A percentile compares a stretch with the other conserved stretches of the same genome.
phyloP scores from a whole-genome alignment of 164 flowering plant genomes.

The Sedum album region DNA sequence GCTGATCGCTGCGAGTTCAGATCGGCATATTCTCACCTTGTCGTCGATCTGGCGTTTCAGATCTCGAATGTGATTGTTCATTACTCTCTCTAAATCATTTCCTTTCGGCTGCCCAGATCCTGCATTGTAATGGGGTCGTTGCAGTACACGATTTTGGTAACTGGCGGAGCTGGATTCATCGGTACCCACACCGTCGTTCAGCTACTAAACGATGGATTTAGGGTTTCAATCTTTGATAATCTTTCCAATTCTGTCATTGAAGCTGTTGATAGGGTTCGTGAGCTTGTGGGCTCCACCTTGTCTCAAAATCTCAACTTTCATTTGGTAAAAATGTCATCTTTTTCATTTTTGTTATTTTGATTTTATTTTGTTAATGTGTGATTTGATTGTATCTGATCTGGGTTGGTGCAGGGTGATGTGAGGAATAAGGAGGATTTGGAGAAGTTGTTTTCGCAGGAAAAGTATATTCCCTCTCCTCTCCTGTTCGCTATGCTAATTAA shows the following conservation, averaged over 20 bases:
- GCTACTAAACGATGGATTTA: conserved; percentile 60
- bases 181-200: conserved; percentile 79
- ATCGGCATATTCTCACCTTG: too few species aligned
- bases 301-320: conserved; percentile 50
- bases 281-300: conserved; percentile 51
- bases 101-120: background rate
- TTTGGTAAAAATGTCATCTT: conserved; percentile 21
- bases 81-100: background rate
- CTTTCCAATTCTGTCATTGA: conserved; percentile 63
- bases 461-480: conserved; percentile 19
- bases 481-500: background rate
- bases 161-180: conserved; percentile 95
- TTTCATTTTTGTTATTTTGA: too few species aligned
- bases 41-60: too few species aligned
- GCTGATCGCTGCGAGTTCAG: too few species aligned
- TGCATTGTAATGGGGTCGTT: conserved; percentile 22
- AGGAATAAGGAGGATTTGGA: conserved; percentile 79
- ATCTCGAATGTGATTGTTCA: too few species aligned
- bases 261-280: conserved; percentile 55
- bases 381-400: conserved; percentile 8
- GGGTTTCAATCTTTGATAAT: conserved; percentile 66
- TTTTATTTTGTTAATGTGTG: background rate
- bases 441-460: conserved; percentile 49
- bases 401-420: conserved; percentile 68
- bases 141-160: conserved; percentile 46